phyloP scores from a whole-genome alignment of 768 basidiomycete genomes.

The Psilocybe cubensis region DNA sequence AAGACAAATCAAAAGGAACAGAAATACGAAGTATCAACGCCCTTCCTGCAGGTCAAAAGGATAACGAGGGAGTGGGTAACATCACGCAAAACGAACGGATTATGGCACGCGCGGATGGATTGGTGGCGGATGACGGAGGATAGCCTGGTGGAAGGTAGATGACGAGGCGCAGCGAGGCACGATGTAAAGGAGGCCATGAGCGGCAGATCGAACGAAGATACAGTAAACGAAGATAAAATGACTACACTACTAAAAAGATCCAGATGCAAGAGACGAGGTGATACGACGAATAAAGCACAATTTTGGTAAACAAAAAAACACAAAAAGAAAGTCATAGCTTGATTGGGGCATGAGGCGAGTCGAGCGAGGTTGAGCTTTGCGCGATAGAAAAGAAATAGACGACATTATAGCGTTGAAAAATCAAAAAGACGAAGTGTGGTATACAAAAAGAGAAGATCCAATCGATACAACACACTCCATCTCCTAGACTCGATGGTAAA shows the following conservation, averaged over 20 bases:
- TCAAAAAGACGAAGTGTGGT: background rate
- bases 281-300: conserved; percentile 33
- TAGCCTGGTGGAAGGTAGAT: background rate
- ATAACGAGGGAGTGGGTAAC: background rate
- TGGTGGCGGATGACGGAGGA: background rate
- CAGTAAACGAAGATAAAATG: conserved; percentile 15
- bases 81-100: no score
- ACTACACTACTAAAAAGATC: conserved; percentile 40
- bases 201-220: conserved; percentile 10
- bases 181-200: conserved; percentile 3
- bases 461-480: background rate
- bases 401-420: background rate
- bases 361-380: conserved; percentile 3
- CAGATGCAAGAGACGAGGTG: conserved; percentile 52
- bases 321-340: conserved; percentile 23
- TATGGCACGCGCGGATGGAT: no score
- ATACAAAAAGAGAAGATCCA: background rate
- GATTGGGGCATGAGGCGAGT: no score
- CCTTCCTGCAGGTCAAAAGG: background rate
- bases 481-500: background rate
- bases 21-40: background rate
- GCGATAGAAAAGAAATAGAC: conserved; percentile 7
- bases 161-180: no score
- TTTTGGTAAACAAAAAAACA: conserved; percentile 17
- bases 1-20: conserved; percentile 4